These are phyloP conservation scores for Suillus spraguei DNA, from an alignment of 768 basidiomycete genomes.

Conservation along the genomic window DNA sequence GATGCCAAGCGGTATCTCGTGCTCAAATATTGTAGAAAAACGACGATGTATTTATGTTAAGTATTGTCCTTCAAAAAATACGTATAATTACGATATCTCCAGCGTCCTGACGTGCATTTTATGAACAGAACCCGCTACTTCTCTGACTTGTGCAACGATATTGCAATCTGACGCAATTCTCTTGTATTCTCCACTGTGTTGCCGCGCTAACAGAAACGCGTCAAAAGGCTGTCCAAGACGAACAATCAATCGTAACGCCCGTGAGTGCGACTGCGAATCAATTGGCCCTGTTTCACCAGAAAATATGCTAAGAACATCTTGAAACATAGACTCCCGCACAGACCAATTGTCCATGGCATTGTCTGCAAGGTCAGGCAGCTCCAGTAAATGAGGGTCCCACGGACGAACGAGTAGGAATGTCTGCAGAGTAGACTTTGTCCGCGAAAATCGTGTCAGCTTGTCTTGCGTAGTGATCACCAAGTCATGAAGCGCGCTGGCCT, in stretches of 20 bases:
- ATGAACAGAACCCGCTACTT: not conserved
- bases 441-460: not conserved
- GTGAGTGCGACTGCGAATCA: not conserved
- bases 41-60: not conserved
- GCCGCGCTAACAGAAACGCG: conserved; percentile 8
- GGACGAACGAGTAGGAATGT: not conserved
- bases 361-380: not conserved
- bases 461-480: not conserved
- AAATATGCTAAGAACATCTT: not conserved
- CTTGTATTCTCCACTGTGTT: not conserved
- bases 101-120: not conserved
- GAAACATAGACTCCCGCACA: not conserved
- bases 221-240: conserved; percentile 7
- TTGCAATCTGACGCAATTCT: not conserved
- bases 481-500: not conserved
- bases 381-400: not conserved
- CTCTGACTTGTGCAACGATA: not conserved
- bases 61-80: not conserved
- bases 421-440: not conserved
- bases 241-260: conserved; percentile 8
- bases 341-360: not conserved
- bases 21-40: too few relatives aligned
- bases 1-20: too few relatives aligned
- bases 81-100: not conserved
- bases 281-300: not conserved